Evolutionary conservation across 139 green algal species (phyloP), one percentile per base, ranked within the genome.

Genomic region (Micractinium sp.): DNA sequence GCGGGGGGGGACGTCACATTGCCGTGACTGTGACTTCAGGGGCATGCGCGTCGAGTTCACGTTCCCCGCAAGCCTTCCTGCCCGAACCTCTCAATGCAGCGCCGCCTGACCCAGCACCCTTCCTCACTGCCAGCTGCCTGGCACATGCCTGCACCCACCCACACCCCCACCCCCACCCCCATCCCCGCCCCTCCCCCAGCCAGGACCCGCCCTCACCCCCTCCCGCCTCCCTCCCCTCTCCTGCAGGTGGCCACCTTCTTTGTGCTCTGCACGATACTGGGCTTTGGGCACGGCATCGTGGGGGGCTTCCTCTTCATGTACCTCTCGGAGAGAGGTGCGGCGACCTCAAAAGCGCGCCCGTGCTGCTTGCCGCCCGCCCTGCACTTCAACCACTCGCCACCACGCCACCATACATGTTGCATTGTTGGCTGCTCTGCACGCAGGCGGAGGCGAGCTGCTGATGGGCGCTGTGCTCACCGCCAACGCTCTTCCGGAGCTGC

Each of bases 221-320:
- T 36, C 76, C 22, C 19, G 9, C 20, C 36, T 61, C 76, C 77
- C 13, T 19, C 47, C 3, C 53, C 19, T 22, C 2, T 19, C 12
- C 27, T 27, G 82, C 82, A 88, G 84, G 84, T 88, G 67, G 66
- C 23, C 29, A 60, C 78, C 61, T 91, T 88, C 63, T 87, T 91
- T 15, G 38, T 31, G 5, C 38, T 91, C 3, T 75, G 63, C 25
- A 82, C 88, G 22, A 20, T 91, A 2, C 80, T 91, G 29, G 88
- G 88, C 61, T 82, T 91, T 88, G 88, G 88, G 12, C 88, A 91
- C 60, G 78, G 78, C 31, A 82, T 91, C 61, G 67, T 91, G 29
- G 88, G 88, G 4, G 39, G 27, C 9, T 91, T 89, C 77, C 88
- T 91, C 56, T 91, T 91, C 61, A 88, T 91, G 63, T 82, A 53